Evolutionary conservation across 768 basidiomycete genomes (phyloP).

Genomic region (Lentinula boryana): DNA sequence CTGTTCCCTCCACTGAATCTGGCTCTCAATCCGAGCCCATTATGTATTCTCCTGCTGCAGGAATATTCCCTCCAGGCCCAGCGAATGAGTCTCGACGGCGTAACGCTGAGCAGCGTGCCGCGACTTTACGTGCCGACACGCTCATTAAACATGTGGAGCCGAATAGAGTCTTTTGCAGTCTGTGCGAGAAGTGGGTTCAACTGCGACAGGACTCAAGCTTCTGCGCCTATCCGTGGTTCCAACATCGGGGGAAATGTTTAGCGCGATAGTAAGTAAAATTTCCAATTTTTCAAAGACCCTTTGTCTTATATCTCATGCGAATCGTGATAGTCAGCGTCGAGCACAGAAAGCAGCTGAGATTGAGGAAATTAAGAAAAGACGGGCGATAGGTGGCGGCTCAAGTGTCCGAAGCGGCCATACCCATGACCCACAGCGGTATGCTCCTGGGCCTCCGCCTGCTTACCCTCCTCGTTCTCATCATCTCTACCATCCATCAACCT

Average conservation of each 20-base stretch:
- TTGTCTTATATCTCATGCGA: neutral
- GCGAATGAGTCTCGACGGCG: conserved; percentile 63
- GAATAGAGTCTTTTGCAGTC: conserved; percentile 64
- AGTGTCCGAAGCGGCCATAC: neutral
- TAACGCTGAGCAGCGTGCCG: conserved; percentile 76
- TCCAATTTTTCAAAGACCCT: neutral
- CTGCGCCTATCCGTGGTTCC: conserved; percentile 79
- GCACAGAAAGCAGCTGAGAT: conserved; percentile 49
- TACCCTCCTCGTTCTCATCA: conserved; percentile 1
- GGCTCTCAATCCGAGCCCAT: neutral
- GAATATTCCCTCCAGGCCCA: conserved; percentile 15
- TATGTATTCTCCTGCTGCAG: conserved; percentile 31
- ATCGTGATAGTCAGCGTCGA: conserved; percentile 41
- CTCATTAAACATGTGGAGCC: conserved; percentile 69
- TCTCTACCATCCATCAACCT: neutral
- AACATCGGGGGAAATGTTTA: conserved; percentile 72
- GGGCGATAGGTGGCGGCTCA: conserved; percentile 11
- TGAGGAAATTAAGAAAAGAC: conserved; percentile 37
- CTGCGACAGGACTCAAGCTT: conserved; percentile 72
- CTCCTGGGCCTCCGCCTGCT: neutral
- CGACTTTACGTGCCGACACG: conserved; percentile 58
- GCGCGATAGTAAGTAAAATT: conserved; percentile 55
- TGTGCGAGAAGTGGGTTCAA: conserved; percentile 83
- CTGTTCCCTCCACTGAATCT: neutral
- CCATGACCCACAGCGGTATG: neutral